Evolutionary conservation across 75 land plant species (phyloP), one percentile per base, ranked within the genome.

Genomic region (Chamaecyparis obtusa): DNA sequence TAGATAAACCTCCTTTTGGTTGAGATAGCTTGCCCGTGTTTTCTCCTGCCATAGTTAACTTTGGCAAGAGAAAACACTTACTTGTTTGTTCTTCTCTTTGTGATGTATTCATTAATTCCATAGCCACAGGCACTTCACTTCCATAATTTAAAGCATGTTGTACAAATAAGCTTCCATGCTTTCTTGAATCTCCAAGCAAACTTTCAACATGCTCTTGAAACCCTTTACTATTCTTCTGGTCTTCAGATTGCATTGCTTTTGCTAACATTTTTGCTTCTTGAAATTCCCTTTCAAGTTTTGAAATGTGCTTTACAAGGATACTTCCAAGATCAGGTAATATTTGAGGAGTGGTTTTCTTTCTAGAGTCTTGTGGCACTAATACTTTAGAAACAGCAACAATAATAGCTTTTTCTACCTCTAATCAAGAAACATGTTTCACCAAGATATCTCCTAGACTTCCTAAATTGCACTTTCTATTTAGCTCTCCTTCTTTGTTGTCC

Each of bases 401-500:
- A 39, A 88, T 89, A 67, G 86, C 27, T 69, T 93, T 94, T 51
- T 94, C 95, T 49, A 84, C 89, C 85, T 96, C 97, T 33, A 96
- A 87, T 82, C 89, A 89, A 30, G 95, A n/a, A n/a, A n/a, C n/a
- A n/a, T n/a, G n/a, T n/a, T n/a, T n/a, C n/a, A n/a, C n/a, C n/a
- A n/a, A n/a, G n/a, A n/a, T n/a, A n/a, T n/a, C n/a, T n/a, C n/a
- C n/a, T n/a, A n/a, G n/a, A n/a, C n/a, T n/a, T n/a, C 78, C 88
- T 54, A 60, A 51, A 54, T 46, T 33, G 60, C 85, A 83, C 87
- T 27, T 27, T 84, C 33, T 69, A 41, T 84, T 67, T 44, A 57
- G 85, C 41, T 79, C 93, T 86, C 67, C 84, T 84, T 69, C 88
- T n/a, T 75, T 89, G 84, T 83, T 87, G 77, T 90, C 89, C 46